Conservation (phyloP, 2,329 filamentous ascomycete genomes). For the Xylariomycetidae sp. region DNA sequence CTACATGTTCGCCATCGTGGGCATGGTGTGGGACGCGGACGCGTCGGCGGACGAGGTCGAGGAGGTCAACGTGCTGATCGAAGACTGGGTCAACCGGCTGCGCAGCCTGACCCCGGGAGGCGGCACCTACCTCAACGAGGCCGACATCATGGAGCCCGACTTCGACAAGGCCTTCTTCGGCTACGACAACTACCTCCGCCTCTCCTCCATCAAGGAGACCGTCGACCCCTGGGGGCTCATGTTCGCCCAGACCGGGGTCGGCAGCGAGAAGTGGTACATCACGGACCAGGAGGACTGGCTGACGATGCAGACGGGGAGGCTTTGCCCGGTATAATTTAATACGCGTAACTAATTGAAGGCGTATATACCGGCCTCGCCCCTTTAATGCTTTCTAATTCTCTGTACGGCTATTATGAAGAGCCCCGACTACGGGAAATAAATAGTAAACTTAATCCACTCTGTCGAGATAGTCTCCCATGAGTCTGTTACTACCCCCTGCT, state of each 20-base stretch:
- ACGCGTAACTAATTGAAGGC: no score
- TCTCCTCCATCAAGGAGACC: constrained; percentile 31
- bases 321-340: no score
- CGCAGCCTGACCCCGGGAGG: constrained; percentile 16
- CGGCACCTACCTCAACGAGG: constrained; percentile 25
- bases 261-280: constrained; percentile 33
- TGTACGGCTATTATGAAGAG: no score
- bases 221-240: constrained; percentile 31
- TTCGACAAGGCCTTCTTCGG: constrained; percentile 34
- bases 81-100: constrained; percentile 18
- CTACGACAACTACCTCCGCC: constrained; percentile 27
- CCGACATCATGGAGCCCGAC: constrained; percentile 31
- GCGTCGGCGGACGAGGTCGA: constrained; percentile 21
- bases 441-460: no score
- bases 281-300: no score
- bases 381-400: no score
- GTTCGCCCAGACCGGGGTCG: constrained; percentile 32
- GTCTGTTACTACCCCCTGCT: no score
- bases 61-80: constrained; percentile 18
- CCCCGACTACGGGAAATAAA: no score
- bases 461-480: no score
- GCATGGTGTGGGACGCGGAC: constrained; percentile 13
- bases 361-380: no score
- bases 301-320: no score
- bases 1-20: constrained; percentile 20